A percentile compares a stretch with the other conserved stretches of the same genome.
phyloP scores from a whole-genome alignment of 1,139 yeast genomes.

The Suhomyces anneliseae region DNA sequence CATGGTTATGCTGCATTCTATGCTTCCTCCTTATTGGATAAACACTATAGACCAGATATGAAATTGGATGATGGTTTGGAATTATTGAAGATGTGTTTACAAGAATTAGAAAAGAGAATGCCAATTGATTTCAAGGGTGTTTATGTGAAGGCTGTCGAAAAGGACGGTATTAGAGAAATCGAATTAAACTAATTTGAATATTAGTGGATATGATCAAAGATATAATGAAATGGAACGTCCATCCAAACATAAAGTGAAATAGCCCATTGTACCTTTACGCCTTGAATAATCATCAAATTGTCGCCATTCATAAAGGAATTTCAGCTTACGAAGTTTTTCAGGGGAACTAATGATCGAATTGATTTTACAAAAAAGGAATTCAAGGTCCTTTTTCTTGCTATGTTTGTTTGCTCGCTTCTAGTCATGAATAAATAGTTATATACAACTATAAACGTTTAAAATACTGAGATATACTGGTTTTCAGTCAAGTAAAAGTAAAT shows the following conservation, averaged over 20 bases:
- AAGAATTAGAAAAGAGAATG: slow-evolving; percentile 82
- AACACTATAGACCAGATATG: slow-evolving; percentile 82
- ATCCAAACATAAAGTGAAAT: too few species aligned
- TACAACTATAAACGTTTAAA: neutral
- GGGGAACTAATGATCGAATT: too few species aligned
- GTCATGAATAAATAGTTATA: neutral
- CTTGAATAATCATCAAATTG: too few species aligned
- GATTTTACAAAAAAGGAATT: too few species aligned
- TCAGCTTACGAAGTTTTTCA: too few species aligned
- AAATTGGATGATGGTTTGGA: slow-evolving; percentile 75
- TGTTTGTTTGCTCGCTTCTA: neutral
- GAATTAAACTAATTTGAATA: slow-evolving; percentile 23
- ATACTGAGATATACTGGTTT: too few species aligned
- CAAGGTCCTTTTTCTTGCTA: too few species aligned
- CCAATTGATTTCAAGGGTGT: slow-evolving; percentile 96
- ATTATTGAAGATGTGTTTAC: slow-evolving; percentile 69
- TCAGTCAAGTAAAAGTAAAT: too few species aligned
- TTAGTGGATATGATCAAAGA: too few species aligned
- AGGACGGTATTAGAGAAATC: slow-evolving; percentile 62
- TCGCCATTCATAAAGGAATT: too few species aligned
- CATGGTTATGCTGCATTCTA: slow-evolving; percentile 97
- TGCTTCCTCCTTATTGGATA: slow-evolving; percentile 85
- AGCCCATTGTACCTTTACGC: too few species aligned
- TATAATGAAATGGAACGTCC: too few species aligned
- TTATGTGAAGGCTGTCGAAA: slow-evolving; percentile 71